Evolutionary conservation across 164 flowering plant species (phyloP).

Genomic region (Annona cherimola): DNA sequence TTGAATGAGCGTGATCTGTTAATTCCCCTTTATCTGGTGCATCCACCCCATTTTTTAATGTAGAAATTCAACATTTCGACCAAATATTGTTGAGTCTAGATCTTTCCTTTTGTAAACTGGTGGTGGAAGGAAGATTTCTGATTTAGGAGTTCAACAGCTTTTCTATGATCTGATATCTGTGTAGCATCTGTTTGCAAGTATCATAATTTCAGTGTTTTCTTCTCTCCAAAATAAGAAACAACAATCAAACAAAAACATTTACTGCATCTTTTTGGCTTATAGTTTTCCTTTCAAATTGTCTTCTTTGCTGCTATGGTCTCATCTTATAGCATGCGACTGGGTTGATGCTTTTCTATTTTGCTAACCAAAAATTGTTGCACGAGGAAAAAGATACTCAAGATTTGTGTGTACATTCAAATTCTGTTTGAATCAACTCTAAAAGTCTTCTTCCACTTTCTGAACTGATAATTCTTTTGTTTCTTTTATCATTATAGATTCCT

Average conservation of each 20-base stretch:
- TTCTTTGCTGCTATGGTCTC: neutral
- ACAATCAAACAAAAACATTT: too few species aligned
- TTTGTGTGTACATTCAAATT: neutral
- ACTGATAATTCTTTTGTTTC: neutral
- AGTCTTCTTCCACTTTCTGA: neutral
- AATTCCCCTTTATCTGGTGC: too few species aligned
- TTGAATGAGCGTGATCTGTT: too few species aligned
- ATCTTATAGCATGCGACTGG: neutral
- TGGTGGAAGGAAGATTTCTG: too few species aligned
- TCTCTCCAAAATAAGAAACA: too few species aligned
- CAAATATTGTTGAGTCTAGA: neutral
- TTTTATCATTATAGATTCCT: conserved; percentile 53
- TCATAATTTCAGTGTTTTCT: too few species aligned
- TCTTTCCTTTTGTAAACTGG: too few species aligned
- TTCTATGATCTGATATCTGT: too few species aligned
- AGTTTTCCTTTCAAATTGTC: neutral
- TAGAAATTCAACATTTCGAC: neutral
- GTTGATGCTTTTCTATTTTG: neutral
- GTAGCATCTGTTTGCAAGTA: too few species aligned
- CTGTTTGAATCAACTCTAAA: neutral
- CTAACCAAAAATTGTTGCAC: neutral
- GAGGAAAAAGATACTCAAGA: neutral
- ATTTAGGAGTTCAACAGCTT: too few species aligned
- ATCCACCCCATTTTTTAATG: too few species aligned
- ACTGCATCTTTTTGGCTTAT: neutral